phyloP scores from a whole-genome alignment of 225 moss, liverwort and hornwort species.

The Pleurozium schreberi region DNA sequence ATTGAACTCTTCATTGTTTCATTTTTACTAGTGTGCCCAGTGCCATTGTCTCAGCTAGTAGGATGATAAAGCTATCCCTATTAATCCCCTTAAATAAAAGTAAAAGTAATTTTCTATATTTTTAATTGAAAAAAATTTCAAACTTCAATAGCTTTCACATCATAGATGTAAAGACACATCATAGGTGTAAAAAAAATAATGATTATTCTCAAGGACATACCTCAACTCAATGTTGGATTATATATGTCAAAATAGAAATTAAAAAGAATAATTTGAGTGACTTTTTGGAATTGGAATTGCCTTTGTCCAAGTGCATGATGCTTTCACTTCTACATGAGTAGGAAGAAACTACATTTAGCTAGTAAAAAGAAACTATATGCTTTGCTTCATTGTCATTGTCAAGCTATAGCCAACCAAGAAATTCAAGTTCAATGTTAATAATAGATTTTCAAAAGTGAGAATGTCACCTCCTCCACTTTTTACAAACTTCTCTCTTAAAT shows the following conservation, averaged over 20 bases:
- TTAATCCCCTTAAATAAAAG: background rate
- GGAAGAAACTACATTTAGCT: too few relatives aligned
- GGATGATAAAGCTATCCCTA: too few relatives aligned
- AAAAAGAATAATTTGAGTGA: too few relatives aligned
- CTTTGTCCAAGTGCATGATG: background rate
- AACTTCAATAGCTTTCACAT: background rate
- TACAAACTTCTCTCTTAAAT: background rate
- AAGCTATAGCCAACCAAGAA: background rate
- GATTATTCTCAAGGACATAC: fast-evolving
- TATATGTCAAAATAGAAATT: background rate
- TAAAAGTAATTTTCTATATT: background rate
- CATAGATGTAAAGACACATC: too few relatives aligned
- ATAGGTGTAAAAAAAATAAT: too few relatives aligned
- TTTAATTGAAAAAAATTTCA: too few relatives aligned
- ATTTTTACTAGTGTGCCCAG: too few relatives aligned
- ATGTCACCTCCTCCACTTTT: background rate
- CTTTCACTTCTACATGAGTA: background rate
- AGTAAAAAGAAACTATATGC: too few relatives aligned
- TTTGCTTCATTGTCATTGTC: too few relatives aligned
- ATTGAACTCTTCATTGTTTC: background rate
- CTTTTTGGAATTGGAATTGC: too few relatives aligned
- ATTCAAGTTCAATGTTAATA: background rate
- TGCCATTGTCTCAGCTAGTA: too few relatives aligned
- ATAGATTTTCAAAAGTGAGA: fast-evolving
- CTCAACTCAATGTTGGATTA: background rate